phyloP scores from a whole-genome alignment of 2,329 filamentous ascomycete genomes.

The Chalara sp. region DNA sequence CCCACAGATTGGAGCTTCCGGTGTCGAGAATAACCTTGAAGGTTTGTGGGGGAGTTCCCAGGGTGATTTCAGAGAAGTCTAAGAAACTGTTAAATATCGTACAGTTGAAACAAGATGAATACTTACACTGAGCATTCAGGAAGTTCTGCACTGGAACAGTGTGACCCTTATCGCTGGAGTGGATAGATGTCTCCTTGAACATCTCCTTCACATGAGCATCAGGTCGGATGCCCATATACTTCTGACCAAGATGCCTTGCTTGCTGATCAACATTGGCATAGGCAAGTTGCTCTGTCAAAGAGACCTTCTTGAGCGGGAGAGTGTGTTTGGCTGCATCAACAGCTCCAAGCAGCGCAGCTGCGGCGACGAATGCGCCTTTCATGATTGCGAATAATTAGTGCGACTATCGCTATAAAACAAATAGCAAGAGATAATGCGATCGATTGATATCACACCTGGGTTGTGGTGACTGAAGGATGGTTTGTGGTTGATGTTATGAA shows the following conservation, averaged over 20 bases:
- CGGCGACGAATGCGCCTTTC: slow-evolving; percentile 79
- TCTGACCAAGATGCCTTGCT: slow-evolving; percentile 78
- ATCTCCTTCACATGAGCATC: slow-evolving; percentile 65
- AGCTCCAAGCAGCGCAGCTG: slow-evolving; percentile 73
- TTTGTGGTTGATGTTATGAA: too few relatives aligned
- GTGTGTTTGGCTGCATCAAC: slow-evolving; percentile 85
- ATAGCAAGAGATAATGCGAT: slow-evolving; percentile 3
- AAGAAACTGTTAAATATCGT: slow-evolving; percentile 8
- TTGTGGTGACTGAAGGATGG: too few relatives aligned
- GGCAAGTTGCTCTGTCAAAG: slow-evolving; percentile 87
- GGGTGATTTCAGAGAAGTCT: slow-evolving; percentile 96
- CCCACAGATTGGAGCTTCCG: slow-evolving; percentile 98
- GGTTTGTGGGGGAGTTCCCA: slow-evolving; percentile 84
- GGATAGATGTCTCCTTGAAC: slow-evolving; percentile 68
- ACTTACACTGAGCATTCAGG: slow-evolving; percentile 94
- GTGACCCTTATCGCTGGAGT: slow-evolving; percentile 60
- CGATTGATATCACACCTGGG: too few relatives aligned
- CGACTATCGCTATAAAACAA: slow-evolving; percentile 21
- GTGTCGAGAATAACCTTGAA: slow-evolving; percentile 99
- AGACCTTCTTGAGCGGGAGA: slow-evolving; percentile 96
- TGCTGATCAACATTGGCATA: slow-evolving; percentile 75
- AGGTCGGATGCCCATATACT: slow-evolving; percentile 84
- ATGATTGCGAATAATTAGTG: slow-evolving; percentile 42
- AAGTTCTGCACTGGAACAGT: slow-evolving; percentile 92
- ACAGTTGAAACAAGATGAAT: neutral